Conservation (phyloP, 2,329 filamentous ascomycete genomes). For the Ploettnerulaceae sp. region DNA sequence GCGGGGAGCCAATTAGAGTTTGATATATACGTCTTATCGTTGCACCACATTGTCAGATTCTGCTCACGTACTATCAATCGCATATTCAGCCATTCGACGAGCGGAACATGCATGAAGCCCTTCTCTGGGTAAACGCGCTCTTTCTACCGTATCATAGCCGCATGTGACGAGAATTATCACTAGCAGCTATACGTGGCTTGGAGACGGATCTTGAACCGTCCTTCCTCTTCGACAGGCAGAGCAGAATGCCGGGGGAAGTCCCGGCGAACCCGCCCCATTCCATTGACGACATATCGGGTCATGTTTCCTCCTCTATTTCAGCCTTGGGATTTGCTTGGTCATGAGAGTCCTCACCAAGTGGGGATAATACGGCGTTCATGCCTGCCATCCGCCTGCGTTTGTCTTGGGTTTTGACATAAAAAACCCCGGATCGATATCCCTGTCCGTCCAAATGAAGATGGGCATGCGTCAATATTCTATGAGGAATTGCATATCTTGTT, state of each 20-base stretch:
- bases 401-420: neutral
- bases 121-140: too few relatives aligned
- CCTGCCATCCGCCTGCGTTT: neutral
- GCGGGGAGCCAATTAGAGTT: neutral
- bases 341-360: neutral
- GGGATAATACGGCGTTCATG: neutral
- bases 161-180: too few relatives aligned
- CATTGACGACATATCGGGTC: neutral
- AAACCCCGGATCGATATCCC: neutral
- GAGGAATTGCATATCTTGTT: too few relatives aligned
- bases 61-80: too few relatives aligned
- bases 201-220: neutral
- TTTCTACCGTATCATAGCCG: too few relatives aligned
- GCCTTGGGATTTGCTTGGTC: neutral
- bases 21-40: neutral
- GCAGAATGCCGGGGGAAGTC: neutral
- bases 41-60: neutral
- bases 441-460: neutral
- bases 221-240: neutral
- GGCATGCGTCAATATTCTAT: neutral
- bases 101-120: too few relatives aligned
- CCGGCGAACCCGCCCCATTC: neutral
- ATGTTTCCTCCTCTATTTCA: neutral
- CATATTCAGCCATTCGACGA: neutral
- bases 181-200: too few relatives aligned